These are phyloP conservation scores for Chrysopogon serrulatus DNA, from an alignment of 176 grass and related monocot genomes.

Conservation along the genomic window DNA sequence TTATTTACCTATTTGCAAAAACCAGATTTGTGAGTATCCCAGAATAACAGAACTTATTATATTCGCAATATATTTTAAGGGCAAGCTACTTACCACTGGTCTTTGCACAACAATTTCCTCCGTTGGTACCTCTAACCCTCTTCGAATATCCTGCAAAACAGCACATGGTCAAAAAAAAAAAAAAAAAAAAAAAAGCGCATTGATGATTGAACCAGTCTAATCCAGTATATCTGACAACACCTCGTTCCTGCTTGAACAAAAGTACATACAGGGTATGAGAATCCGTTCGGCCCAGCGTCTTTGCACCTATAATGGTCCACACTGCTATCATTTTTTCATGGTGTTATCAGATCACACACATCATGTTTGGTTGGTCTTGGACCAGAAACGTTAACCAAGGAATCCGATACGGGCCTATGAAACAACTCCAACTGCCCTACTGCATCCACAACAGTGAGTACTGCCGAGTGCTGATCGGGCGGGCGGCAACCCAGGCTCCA, in stretches of 20 bases:
- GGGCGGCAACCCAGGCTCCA: no score
- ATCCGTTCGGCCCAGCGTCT: neutral
- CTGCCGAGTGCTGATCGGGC: neutral
- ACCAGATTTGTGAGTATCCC: neutral
- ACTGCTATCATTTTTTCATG: no score
- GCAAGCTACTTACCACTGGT: slow-evolving; percentile 37
- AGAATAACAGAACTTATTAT: neutral
- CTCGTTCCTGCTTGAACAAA: neutral
- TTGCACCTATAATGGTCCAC: neutral
- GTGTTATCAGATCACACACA: neutral
- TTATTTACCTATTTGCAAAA: slow-evolving; percentile 32
- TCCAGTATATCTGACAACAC: neutral
- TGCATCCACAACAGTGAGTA: neutral
- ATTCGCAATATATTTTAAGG: neutral
- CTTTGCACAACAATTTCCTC: slow-evolving; percentile 30
- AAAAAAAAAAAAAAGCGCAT: neutral
- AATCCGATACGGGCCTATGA: neutral
- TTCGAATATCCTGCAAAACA: slow-evolving; percentile 65
- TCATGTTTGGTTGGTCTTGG: neutral
- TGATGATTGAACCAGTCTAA: neutral
- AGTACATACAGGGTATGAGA: neutral
- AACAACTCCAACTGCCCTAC: neutral
- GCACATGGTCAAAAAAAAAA: neutral
- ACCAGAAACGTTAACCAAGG: neutral
- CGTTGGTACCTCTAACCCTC: slow-evolving; percentile 43